Percentiles rank a stretch among this genome's conserved stretches.
Evolutionary conservation across 768 basidiomycete genomes (phyloP).

Genomic region (Pisolithus sp.): DNA sequence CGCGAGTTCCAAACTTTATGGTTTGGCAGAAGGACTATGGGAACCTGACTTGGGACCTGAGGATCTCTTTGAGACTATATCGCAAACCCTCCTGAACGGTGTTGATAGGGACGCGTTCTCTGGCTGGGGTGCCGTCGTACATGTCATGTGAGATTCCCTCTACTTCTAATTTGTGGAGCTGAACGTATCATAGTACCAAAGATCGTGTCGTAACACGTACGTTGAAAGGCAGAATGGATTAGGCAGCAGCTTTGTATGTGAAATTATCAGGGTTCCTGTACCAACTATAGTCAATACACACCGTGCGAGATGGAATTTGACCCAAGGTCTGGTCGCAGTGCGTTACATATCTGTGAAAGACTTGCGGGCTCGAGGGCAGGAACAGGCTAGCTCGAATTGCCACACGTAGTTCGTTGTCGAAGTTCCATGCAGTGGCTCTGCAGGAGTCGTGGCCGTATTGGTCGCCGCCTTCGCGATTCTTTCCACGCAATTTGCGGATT

Average conservation of each 20-base stretch:
- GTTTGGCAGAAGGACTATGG: conserved; percentile 98
- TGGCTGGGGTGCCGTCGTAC: conserved; percentile 94
- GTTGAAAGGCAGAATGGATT: conserved; percentile 91
- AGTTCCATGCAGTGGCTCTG: too few species aligned
- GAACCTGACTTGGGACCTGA: conserved; percentile 95
- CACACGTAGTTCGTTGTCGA: too few species aligned
- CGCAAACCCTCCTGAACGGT: conserved; percentile 90
- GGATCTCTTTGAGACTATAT: conserved; percentile 97
- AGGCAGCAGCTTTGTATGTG: conserved; percentile 13
- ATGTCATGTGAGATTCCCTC: conserved; percentile 72
- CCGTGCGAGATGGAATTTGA: not conserved
- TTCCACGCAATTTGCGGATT: not conserved
- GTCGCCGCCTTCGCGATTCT: not conserved
- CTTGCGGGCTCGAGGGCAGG: too few species aligned
- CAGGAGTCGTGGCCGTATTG: not conserved
- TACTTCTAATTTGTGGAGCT: conserved; percentile 3
- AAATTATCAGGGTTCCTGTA: conserved; percentile 3
- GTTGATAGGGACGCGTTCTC: conserved; percentile 95
- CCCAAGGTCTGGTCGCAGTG: too few species aligned
- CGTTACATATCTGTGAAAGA: too few species aligned
- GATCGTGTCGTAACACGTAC: conserved; percentile 77
- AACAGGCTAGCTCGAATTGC: too few species aligned
- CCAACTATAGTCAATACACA: not conserved
- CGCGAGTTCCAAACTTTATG: conserved; percentile 86
- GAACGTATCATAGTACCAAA: conserved; percentile 46